These are phyloP conservation scores for Cyberlindnera japonica DNA, from an alignment of 805 yeast species.

Conservation along the genomic window DNA sequence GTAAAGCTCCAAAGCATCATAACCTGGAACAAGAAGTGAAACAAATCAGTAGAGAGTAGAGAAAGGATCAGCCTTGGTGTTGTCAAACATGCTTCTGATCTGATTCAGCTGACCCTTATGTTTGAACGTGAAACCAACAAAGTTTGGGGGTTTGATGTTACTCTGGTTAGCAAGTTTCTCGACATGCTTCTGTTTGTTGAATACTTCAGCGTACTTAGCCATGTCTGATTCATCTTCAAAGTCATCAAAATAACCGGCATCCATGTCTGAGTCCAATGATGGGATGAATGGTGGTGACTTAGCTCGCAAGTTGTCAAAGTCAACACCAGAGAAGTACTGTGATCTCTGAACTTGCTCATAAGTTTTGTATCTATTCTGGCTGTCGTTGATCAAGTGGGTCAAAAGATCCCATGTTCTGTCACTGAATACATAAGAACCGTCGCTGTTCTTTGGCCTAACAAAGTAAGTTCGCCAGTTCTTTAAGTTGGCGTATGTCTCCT, in stretches of 20 bases:
- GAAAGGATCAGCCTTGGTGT: slow-evolving; percentile 25
- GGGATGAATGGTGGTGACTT: slow-evolving; percentile 94
- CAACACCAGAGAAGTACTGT: slow-evolving; percentile 80
- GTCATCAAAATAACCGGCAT: slow-evolving; percentile 98
- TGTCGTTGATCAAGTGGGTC: slow-evolving; percentile 74
- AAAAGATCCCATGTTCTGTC: slow-evolving; percentile 95
- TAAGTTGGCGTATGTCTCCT: slow-evolving; percentile 91
- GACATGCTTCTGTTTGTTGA: slow-evolving; percentile 84
- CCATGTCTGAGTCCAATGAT: slow-evolving; percentile 93
- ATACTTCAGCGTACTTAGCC: slow-evolving; percentile 96
- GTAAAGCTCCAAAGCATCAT: too few relatives aligned
- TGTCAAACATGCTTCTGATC: slow-evolving; percentile 27
- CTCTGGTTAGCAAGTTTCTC: slow-evolving; percentile 73
- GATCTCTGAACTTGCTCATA: slow-evolving; percentile 78
- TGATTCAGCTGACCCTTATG: slow-evolving; percentile 48
- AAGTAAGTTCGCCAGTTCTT: slow-evolving; percentile 89
- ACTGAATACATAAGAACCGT: slow-evolving; percentile 87
- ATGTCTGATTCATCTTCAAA: slow-evolving; percentile 93
- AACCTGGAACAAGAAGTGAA: too few relatives aligned
- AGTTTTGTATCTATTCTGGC: slow-evolving; percentile 66
- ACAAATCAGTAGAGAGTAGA: slow-evolving; percentile 26
- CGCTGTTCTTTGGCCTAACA: slow-evolving; percentile 86
- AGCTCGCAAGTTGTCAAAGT: slow-evolving; percentile 66
- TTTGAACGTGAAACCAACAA: slow-evolving; percentile 94
- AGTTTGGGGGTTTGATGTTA: slow-evolving; percentile 57